Conservation (phyloP, 441 rosid species). For the Hura crepitans region DNA sequence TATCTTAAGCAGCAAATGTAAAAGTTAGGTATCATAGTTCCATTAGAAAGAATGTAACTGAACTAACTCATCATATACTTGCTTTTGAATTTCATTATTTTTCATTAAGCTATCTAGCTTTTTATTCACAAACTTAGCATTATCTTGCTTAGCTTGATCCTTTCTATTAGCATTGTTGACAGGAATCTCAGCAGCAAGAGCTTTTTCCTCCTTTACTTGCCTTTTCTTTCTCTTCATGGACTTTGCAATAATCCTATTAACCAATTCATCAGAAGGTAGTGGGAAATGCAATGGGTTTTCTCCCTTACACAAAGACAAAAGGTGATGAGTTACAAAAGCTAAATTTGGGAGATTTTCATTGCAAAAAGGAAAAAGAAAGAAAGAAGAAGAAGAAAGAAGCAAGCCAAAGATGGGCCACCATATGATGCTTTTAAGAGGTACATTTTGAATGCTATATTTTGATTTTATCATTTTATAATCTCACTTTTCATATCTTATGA, state of each 20-base stretch:
- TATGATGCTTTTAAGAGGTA: too few relatives aligned
- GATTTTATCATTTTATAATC: too few relatives aligned
- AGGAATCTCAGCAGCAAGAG: constrained; percentile 11
- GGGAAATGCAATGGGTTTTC: constrained; percentile 7
- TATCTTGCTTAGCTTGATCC: constrained; percentile 17
- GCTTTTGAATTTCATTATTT: constrained; percentile 23
- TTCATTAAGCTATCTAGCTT: not conserved
- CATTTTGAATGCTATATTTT: too few relatives aligned
- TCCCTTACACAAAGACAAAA: constrained; percentile 13
- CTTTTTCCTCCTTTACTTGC: constrained; percentile 16
- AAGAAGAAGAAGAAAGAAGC: too few relatives aligned
- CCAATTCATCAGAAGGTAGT: constrained; percentile 15
- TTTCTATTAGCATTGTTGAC: constrained; percentile 5
- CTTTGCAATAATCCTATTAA: constrained; percentile 12
- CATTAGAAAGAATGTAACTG: not conserved
- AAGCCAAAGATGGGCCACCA: too few relatives aligned
- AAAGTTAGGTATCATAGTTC: not conserved
- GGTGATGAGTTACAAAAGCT: not conserved
- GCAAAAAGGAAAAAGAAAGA: too few relatives aligned
- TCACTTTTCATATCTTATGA: too few relatives aligned
- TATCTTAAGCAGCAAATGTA: not conserved
- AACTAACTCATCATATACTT: constrained; percentile 27
- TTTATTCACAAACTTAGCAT: constrained; percentile 6
- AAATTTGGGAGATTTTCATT: constrained; percentile 1
- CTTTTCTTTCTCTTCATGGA: constrained; percentile 27